Conservation (phyloP, 2,329 filamentous ascomycete genomes). For the Fusarium sp. region DNA sequence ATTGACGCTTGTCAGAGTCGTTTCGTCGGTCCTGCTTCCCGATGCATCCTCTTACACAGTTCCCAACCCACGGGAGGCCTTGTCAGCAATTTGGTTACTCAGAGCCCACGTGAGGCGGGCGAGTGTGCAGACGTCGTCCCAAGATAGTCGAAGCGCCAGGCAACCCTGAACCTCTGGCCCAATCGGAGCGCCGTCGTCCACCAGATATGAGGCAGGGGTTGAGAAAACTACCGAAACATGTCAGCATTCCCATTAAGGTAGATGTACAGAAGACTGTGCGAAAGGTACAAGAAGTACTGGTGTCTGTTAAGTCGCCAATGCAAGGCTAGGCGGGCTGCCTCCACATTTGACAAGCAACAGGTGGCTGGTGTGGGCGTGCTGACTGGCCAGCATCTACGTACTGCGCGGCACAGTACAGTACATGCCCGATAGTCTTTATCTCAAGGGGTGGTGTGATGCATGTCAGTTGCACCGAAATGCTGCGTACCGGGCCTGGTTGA, state of each 20-base stretch:
- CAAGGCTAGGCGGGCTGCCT: conserved; percentile 37
- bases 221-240: conserved; percentile 31
- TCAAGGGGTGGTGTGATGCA: conserved; percentile 22
- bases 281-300: conserved; percentile 9
- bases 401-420: background rate
- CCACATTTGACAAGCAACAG: conserved; percentile 24
- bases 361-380: conserved; percentile 12
- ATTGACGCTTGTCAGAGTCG: background rate
- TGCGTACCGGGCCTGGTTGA: conserved; percentile 24
- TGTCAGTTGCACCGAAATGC: conserved; percentile 23
- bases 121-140: conserved; percentile 18
- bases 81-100: conserved; percentile 38
- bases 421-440: conserved; percentile 10
- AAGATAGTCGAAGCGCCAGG: conserved; percentile 32
- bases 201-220: conserved; percentile 30
- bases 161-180: conserved; percentile 29
- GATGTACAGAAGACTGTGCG: conserved; percentile 23
- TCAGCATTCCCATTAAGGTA: conserved; percentile 25
- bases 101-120: conserved; percentile 38
- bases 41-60: conserved; percentile 5
- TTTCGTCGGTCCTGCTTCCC: background rate
- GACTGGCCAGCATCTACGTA: conserved; percentile 10
- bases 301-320: conserved; percentile 19
- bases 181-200: conserved; percentile 8
- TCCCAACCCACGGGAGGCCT: conserved; percentile 21